Conservation (phyloP, 352 stramenopile genomes). For the Phytophthora pinifolia region DNA sequence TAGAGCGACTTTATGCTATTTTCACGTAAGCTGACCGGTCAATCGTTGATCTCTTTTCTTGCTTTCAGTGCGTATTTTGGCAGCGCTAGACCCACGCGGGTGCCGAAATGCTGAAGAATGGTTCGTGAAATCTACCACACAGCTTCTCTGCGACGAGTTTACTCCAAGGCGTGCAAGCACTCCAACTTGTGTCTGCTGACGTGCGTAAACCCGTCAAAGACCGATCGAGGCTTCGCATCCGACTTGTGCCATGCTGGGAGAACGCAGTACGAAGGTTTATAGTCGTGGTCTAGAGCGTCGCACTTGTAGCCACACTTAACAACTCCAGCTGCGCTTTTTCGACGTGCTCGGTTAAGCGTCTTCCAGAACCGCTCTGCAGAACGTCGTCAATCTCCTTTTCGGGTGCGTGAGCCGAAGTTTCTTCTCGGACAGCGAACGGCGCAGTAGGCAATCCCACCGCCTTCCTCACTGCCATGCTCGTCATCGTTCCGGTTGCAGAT, state of each 20-base stretch:
- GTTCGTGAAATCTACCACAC: slow-evolving; percentile 67
- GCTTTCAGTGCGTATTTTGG: slow-evolving; percentile 22
- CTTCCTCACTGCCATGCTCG: too few relatives aligned
- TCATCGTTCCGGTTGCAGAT: too few relatives aligned
- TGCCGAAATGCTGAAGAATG: slow-evolving; percentile 75
- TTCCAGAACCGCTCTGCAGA: slow-evolving; percentile 82
- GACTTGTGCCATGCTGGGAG: slow-evolving; percentile 65
- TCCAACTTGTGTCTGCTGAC: slow-evolving; percentile 72
- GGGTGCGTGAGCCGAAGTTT: too few relatives aligned
- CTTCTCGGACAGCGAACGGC: too few relatives aligned
- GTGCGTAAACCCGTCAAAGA: slow-evolving; percentile 54
- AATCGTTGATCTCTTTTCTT: too few relatives aligned
- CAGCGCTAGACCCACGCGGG: slow-evolving; percentile 54
- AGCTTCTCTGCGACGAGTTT: slow-evolving; percentile 59
- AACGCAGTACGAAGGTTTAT: slow-evolving; percentile 50
- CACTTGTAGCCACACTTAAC: slow-evolving; percentile 73
- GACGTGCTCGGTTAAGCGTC: slow-evolving; percentile 59
- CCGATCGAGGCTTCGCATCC: too few relatives aligned
- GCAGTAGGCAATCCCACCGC: too few relatives aligned
- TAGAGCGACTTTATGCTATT: too few relatives aligned
- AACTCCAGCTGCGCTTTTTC: too few relatives aligned
- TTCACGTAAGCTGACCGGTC: too few relatives aligned
- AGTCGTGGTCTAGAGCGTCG: slow-evolving; percentile 63
- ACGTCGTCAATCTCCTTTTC: too few relatives aligned
- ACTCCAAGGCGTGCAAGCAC: slow-evolving; percentile 70